These are phyloP conservation scores for Salix purpurea DNA, from an alignment of 345 rosid genomes.

Conservation along the genomic window DNA sequence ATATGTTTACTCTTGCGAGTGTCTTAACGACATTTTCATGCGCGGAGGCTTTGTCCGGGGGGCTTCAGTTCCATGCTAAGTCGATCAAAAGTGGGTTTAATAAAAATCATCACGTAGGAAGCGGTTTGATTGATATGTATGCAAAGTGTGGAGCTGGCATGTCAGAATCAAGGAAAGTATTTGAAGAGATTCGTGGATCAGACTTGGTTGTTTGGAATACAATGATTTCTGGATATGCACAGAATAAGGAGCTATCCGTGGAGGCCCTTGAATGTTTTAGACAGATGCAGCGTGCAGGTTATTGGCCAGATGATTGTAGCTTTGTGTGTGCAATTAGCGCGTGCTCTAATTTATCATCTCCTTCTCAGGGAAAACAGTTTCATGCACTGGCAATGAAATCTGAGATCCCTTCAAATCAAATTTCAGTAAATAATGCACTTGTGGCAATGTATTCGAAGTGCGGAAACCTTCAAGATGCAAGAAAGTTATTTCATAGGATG, in stretches of 20 bases:
- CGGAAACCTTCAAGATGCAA: constrained; percentile 67
- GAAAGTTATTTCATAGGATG: constrained; percentile 67
- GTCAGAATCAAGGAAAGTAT: constrained; percentile 57
- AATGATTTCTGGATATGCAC: constrained; percentile 78
- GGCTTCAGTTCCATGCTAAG: constrained; percentile 69
- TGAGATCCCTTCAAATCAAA: constrained; percentile 55
- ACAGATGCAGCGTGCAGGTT: constrained; percentile 57
- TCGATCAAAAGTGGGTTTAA: constrained; percentile 67
- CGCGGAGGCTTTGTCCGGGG: constrained; percentile 59
- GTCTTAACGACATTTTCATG: constrained; percentile 70
- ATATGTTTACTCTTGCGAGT: constrained; percentile 80
- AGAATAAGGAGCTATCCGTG: constrained; percentile 54
- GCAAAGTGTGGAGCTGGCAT: constrained; percentile 64
- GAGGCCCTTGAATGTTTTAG: constrained; percentile 65
- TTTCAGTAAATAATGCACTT: constrained; percentile 67
- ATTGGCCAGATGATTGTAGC: constrained; percentile 78
- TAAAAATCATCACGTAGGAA: constrained; percentile 71
- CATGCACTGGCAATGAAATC: constrained; percentile 70
- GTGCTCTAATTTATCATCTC: constrained; percentile 69
- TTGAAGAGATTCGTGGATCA: constrained; percentile 51
- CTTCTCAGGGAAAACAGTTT: constrained; percentile 74
- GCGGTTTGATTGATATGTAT: constrained; percentile 85
- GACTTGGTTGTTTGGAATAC: constrained; percentile 93
- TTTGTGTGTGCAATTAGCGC: constrained; percentile 75
- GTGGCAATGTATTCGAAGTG: constrained; percentile 70